phyloP scores from a whole-genome alignment of 1,284 basidiomycete species.

The Ganoderma leucocontextum region DNA sequence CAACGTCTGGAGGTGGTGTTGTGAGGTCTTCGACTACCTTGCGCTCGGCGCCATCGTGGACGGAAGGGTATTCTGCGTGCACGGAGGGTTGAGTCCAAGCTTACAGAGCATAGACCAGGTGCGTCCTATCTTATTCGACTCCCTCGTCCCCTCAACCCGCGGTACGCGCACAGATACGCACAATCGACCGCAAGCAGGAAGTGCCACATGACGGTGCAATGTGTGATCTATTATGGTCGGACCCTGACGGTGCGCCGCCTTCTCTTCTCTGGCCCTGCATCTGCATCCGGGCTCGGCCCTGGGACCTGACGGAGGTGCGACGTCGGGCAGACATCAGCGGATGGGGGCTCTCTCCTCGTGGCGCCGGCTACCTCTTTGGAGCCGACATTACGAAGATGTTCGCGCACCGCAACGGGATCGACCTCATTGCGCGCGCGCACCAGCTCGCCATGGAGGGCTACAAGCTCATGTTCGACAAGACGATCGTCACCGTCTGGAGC shows the following conservation, averaged over 20 bases:
- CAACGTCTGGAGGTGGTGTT: constrained; percentile 98
- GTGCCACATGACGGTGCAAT: constrained; percentile 99
- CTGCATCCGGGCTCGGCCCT: background rate
- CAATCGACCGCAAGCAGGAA: constrained; percentile 96
- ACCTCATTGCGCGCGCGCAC: constrained; percentile 96
- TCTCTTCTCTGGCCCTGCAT: constrained; percentile 13
- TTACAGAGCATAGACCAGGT: constrained; percentile 89
- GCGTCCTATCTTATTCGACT: constrained; percentile 29
- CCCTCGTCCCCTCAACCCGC: constrained; percentile 7
- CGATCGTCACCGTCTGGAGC: constrained; percentile 98
- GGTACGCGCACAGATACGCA: constrained; percentile 79
- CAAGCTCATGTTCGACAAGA: constrained; percentile 97
- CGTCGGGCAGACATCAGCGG: constrained; percentile 76
- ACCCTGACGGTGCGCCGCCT: constrained; percentile 83
- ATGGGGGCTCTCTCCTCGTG: constrained; percentile 97
- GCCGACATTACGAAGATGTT: constrained; percentile 92
- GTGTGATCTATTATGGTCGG: constrained; percentile 99
- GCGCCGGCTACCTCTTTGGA: constrained; percentile 96
- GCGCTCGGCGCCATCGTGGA: constrained; percentile 95
- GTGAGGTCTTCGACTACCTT: constrained; percentile 98
- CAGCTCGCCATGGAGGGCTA: constrained; percentile 99
- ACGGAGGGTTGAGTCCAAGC: constrained; percentile 93
- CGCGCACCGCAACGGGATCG: constrained; percentile 91
- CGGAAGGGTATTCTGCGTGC: constrained; percentile 91
- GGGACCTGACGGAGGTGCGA: background rate